Evolutionary conservation across 129 eudicot species (phyloP), one percentile per base, ranked within the genome.

Genomic region (Flaveria bidentis): DNA sequence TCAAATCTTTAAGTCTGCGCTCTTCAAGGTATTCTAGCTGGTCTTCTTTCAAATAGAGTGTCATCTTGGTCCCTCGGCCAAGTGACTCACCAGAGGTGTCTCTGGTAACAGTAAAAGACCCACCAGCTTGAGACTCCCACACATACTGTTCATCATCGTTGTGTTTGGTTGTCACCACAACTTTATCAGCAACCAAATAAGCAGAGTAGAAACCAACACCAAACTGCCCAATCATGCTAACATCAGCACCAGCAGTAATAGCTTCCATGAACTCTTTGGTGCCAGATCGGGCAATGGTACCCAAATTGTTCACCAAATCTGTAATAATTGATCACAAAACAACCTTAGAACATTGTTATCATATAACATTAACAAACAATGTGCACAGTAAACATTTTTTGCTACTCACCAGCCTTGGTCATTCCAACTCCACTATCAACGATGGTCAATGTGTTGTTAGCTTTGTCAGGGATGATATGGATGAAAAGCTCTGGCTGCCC

Each of bases 161-260:
- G 86, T 91, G 96, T 84, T 91, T 91, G 11, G 97, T 80, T 45
- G 94, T 88, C 1, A 91, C 97, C 30, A 91, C 82, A 12, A 91
- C 97, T 57, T 88, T 91, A 61, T 91, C 97, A 4, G 97, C 94
- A 67, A 91, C 97, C 84, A 91, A 72, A 69, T 91, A 91, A 9
- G 97, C 91, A n/a, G 97, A 91, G 84, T 91, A 91, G 87, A 91
- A 91, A 84, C 97, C 97, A 62, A 91, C 96, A 88, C 96, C 96
- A 74, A 91, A 91, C 80, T 91, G 96, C 1, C 96, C 96, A 79
- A 91, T 91, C 97, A 91, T 91, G 85, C 97, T 91, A 14, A 91
- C 94, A 86, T 91, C 97, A 76, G 97, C 97, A 49, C 97, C 97
- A 50, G 97, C 97, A 47, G 94, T 84, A 52, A 91, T 83, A 36